Percentiles rank a stretch among this genome's conserved stretches.
phyloP scores from a whole-genome alignment of 2,329 filamentous ascomycete species.

The Bisporella sp. region DNA sequence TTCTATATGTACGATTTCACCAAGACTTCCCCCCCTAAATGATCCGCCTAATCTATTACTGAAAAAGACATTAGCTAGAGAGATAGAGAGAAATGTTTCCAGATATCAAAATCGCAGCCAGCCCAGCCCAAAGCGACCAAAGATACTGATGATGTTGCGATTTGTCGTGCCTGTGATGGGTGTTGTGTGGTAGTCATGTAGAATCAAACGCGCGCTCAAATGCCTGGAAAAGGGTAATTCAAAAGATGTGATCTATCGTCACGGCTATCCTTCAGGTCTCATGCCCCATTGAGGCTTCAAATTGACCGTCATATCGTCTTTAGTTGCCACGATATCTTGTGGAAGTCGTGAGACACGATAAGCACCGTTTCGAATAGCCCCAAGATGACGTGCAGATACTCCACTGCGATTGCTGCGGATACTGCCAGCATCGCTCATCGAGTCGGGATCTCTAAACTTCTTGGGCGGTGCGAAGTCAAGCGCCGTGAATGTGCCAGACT shows the following conservation, averaged over 20 bases:
- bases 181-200: background rate
- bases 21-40: no score
- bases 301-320: slow-evolving; percentile 48
- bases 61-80: background rate
- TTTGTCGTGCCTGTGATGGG: background rate
- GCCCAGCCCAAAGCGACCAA: no score
- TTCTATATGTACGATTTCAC: no score
- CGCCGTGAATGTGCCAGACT: slow-evolving; percentile 69
- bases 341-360: slow-evolving; percentile 64
- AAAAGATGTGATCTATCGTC: background rate
- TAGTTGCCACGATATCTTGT: slow-evolving; percentile 56
- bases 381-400: slow-evolving; percentile 49
- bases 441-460: slow-evolving; percentile 57
- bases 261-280: slow-evolving; percentile 18
- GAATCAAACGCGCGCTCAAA: background rate
- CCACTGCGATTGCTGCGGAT: slow-evolving; percentile 58
- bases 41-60: background rate
- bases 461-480: slow-evolving; percentile 77
- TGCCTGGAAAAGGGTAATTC: background rate
- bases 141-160: no score
- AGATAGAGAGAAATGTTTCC: background rate
- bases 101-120: no score
- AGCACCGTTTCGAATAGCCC: slow-evolving; percentile 60
- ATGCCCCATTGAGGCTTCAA: slow-evolving; percentile 33
- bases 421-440: slow-evolving; percentile 59